Evolutionary conservation across 495 filamentous ascomycete genomes (phyloP).

Genomic region (Aspergillus baeticus): DNA sequence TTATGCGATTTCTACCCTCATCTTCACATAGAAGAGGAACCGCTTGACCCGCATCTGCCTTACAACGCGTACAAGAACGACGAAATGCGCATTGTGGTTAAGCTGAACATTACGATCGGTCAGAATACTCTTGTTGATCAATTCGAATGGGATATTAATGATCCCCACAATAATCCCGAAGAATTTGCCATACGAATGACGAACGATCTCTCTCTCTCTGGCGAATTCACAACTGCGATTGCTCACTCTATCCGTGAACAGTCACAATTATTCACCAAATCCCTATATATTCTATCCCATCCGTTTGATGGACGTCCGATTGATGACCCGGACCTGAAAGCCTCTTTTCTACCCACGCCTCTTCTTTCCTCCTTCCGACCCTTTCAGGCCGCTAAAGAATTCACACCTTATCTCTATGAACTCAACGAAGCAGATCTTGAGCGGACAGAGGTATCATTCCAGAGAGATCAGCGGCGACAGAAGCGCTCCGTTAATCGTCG

Average conservation of each 20-base stretch:
- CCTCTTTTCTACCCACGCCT: constrained; percentile 84
- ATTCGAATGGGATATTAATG: constrained; percentile 99
- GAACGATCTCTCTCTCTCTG: constrained; percentile 84
- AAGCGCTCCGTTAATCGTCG: constrained; percentile 93
- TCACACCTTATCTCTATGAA: constrained; percentile 88
- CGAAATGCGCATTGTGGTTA: constrained; percentile 94
- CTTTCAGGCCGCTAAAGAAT: constrained; percentile 88
- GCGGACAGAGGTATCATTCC: constrained; percentile 85
- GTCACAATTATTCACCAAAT: constrained; percentile 87
- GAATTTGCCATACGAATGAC: constrained; percentile 90
- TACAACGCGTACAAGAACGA: constrained; percentile 97
- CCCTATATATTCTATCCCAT: constrained; percentile 88
- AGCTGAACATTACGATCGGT: constrained; percentile 96
- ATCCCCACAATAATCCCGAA: constrained; percentile 87
- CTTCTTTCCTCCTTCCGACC: constrained; percentile 81
- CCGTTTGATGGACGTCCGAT: constrained; percentile 92
- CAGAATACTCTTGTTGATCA: constrained; percentile 93
- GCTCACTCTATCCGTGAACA: constrained; percentile 97
- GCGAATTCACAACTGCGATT: constrained; percentile 96
- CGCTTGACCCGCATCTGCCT: constrained; percentile 84
- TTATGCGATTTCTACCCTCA: constrained; percentile 91
- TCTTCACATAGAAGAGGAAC: constrained; percentile 82
- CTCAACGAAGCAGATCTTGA: constrained; percentile 89
- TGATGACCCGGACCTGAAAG: constrained; percentile 82
- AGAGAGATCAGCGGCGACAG: constrained; percentile 87